Conservation (phyloP, 129 eudicot genomes). For the Logfia minima region DNA sequence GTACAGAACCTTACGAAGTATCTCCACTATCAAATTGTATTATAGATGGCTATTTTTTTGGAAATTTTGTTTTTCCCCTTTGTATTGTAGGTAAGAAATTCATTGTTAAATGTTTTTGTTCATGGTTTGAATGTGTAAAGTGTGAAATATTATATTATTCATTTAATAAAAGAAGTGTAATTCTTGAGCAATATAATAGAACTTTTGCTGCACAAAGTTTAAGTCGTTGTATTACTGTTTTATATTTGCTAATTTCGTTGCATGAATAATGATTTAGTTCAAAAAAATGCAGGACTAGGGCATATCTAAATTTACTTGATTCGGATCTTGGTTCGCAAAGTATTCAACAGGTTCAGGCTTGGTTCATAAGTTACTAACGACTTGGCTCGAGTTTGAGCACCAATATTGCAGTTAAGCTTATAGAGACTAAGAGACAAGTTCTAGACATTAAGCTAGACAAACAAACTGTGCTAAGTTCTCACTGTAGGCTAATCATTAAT, state of each 20-base stretch:
- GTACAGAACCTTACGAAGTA: slow-evolving; percentile 14
- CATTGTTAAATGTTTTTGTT: slow-evolving; percentile 20
- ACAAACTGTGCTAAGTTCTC: neutral
- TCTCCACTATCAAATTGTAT: slow-evolving; percentile 30
- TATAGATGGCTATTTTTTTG: slow-evolving; percentile 17
- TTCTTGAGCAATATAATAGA: neutral
- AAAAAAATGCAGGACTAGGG: neutral
- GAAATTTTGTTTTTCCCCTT: neutral
- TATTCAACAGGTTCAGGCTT: neutral
- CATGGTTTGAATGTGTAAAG: slow-evolving; percentile 28
- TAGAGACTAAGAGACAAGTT: neutral
- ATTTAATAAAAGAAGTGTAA: slow-evolving; percentile 25
- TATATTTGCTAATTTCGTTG: neutral
- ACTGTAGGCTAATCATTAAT: neutral
- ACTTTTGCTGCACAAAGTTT: neutral
- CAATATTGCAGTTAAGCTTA: neutral
- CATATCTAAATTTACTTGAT: neutral
- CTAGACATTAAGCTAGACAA: neutral
- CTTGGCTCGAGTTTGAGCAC: neutral
- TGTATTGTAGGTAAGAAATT: slow-evolving; percentile 31
- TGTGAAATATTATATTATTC: slow-evolving; percentile 26
- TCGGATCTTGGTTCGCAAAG: neutral
- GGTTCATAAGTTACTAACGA: neutral
- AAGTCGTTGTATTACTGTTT: neutral
- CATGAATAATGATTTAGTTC: neutral